Evolutionary conservation across 2,329 filamentous ascomycete genomes (phyloP).

Genomic region (Colletotrichum gloeosporioides): DNA sequence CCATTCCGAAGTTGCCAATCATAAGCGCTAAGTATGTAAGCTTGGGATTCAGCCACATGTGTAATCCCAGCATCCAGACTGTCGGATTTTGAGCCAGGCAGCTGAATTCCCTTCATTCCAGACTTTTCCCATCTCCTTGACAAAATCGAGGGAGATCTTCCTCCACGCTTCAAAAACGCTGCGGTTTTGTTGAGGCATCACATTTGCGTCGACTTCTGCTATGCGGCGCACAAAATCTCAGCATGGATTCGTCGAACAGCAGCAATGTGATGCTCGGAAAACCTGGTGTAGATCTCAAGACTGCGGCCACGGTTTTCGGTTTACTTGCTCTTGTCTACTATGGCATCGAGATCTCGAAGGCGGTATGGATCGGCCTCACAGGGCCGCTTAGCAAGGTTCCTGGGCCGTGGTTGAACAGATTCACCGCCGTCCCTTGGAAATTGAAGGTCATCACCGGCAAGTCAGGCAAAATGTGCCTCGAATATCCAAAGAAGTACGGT

Average conservation of each 20-base stretch:
- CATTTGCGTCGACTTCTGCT: not conserved
- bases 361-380: not conserved
- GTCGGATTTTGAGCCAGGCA: not conserved
- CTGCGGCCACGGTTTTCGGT: not conserved
- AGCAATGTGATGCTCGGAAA: not conserved
- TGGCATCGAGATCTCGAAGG: not conserved
- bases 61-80: not conserved
- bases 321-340: not conserved
- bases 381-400: not conserved
- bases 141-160: not conserved
- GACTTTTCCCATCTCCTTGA: not conserved
- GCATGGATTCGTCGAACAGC: not conserved
- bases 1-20: not conserved
- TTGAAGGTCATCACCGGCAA: not conserved
- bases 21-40: not conserved
- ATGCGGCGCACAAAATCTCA: not conserved
- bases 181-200: not conserved
- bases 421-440: not conserved
- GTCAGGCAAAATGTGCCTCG: not conserved
- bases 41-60: not conserved
- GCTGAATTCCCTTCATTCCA: not conserved
- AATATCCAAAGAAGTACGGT: not conserved
- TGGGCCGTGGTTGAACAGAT: not conserved
- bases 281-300: not conserved
- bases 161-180: not conserved